A percentile compares a stretch with the other conserved stretches of the same genome.
Evolutionary conservation across 257 asterid species (phyloP).

Genomic region (Dorcoceras hygrometricum): DNA sequence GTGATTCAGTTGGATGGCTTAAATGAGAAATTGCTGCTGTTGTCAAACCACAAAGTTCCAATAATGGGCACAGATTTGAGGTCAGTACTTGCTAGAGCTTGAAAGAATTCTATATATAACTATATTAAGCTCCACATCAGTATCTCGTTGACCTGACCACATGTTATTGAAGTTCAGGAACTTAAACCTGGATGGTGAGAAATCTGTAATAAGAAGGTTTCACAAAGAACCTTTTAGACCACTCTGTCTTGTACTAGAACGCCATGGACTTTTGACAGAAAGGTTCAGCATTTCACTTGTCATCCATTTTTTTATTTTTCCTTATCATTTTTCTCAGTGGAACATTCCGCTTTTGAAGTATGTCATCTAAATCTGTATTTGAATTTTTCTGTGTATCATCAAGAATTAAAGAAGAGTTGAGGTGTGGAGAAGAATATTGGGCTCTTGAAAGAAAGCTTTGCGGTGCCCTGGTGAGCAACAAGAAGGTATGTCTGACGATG

Average conservation of each 20-base stretch:
- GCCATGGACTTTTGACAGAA: conserved; percentile 57
- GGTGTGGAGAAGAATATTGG: conserved; percentile 82
- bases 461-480: conserved; percentile 44
- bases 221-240: conserved; percentile 62
- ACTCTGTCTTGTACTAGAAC: conserved; percentile 56
- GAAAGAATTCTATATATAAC: conserved; percentile 4
- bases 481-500: conserved; percentile 40
- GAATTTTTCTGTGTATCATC: conserved; percentile 14
- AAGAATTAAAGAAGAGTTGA: conserved; percentile 76
- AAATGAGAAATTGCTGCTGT: conserved; percentile 61
- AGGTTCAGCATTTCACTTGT: conserved; percentile 41
- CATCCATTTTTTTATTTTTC: conserved; percentile 12
- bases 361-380: conserved; percentile 11
- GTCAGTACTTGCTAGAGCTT: conserved; percentile 23
- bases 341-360: conserved; percentile 6
- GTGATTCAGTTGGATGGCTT: conserved; percentile 72
- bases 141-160: conserved; percentile 13
- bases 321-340: not conserved
- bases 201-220: conserved; percentile 32
- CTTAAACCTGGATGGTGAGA: conserved; percentile 26
- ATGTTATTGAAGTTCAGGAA: conserved; percentile 37
- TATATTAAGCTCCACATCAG: conserved; percentile 8
- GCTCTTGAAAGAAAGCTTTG: conserved; percentile 87
- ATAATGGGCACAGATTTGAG: conserved; percentile 29
- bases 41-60: conserved; percentile 35